These are phyloP conservation scores for Prunus fruticosa DNA, from an alignment of 306 rosid species.

Conservation along the genomic window DNA sequence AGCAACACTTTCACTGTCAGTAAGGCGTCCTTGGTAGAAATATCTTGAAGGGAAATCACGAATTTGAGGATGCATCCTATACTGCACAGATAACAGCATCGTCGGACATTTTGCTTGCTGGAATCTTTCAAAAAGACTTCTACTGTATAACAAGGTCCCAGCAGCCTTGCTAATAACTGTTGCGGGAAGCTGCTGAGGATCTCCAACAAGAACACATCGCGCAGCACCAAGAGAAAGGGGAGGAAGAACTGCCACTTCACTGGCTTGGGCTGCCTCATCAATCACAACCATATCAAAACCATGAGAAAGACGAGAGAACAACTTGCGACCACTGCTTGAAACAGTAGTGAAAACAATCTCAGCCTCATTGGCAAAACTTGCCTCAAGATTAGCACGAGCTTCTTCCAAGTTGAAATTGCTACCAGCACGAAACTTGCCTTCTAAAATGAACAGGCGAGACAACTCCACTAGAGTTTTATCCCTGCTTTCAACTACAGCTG, in stretches of 20 bases:
- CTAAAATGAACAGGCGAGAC: slow-evolving; percentile 87
- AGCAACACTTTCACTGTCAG: slow-evolving; percentile 83
- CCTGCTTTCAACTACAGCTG: slow-evolving; percentile 90
- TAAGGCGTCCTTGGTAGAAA: slow-evolving; percentile 93
- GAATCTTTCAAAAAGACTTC: slow-evolving; percentile 97
- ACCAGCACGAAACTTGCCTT: slow-evolving; percentile 80
- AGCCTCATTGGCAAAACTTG: slow-evolving; percentile 98
- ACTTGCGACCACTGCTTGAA: slow-evolving; percentile 95
- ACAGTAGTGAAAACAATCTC: slow-evolving; percentile 97
- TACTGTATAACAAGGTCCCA: slow-evolving; percentile 91
- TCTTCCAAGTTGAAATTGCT: slow-evolving; percentile 88
- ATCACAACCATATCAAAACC: slow-evolving; percentile 99
- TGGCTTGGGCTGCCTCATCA: slow-evolving; percentile 99
- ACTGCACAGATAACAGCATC: slow-evolving; percentile 92
- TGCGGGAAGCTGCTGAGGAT: slow-evolving; percentile 99
- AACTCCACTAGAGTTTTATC: slow-evolving; percentile 89
- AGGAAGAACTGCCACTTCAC: slow-evolving; percentile 94
- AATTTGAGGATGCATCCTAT: slow-evolving; percentile 96
- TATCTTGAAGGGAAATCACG: slow-evolving; percentile 96
- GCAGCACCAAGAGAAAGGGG: slow-evolving; percentile 99
- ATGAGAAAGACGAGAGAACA: slow-evolving; percentile 95
- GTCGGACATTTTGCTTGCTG: slow-evolving; percentile 96
- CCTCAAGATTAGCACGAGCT: slow-evolving; percentile 95
- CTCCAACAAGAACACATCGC: slow-evolving; percentile 97
- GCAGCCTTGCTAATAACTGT: slow-evolving; percentile 99